Evolutionary conservation across 2,329 filamentous ascomycete genomes (phyloP), one percentile per base, ranked within the genome.

Genomic region (Aureobasidium namibiae): DNA sequence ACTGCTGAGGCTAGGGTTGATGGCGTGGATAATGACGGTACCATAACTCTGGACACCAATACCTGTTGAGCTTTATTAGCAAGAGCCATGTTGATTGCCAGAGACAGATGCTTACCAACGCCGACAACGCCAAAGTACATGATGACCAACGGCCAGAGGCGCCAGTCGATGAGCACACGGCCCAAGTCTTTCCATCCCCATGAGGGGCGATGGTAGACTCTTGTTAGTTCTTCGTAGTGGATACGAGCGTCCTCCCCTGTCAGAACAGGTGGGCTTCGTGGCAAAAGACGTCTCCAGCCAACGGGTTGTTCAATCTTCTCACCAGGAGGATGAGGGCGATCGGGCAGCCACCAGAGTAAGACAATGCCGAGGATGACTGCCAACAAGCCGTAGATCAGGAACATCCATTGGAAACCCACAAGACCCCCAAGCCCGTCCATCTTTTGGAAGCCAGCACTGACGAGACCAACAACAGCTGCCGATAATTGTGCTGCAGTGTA

Each of bases 41-140:
- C 88, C 89, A 69, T 96, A 96, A 48, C 89, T 83, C 74, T 95
- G 90, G 0, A 90, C 91, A 45, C 90, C 91, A 63, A 95, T 95
- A 23, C 57, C 57, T 60, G 23, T 2, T 31, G 16, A 29, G 21
- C 4, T 13, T 6, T 3, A 23, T 58, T 13, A 58, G 45, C 24
- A 26, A 3, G 21, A 29, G 10, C 16, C 13, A 38, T 29, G 21
- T 2, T 4, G 4, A 9, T 3, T 0, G 4, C 4, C 1, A 21
- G 13, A 29, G 16, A 10, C 14, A 14, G 2, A 21, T 2, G 45
- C 57, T 6, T 46, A 9, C 91, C 91, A 3, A 95, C 91, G 23
- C 91, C 91, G 1, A 96, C 91, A 3, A 96, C 91, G 21, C 91
- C 91, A 74, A 96, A 95, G 74, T 96, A 96, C 91, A 96, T 96